A percentile compares a stretch with the other conserved stretches of the same genome.
These are phyloP conservation scores for Neckera pumila DNA, from an alignment of 225 moss, liverwort and hornwort genomes.

Conservation along the genomic window DNA sequence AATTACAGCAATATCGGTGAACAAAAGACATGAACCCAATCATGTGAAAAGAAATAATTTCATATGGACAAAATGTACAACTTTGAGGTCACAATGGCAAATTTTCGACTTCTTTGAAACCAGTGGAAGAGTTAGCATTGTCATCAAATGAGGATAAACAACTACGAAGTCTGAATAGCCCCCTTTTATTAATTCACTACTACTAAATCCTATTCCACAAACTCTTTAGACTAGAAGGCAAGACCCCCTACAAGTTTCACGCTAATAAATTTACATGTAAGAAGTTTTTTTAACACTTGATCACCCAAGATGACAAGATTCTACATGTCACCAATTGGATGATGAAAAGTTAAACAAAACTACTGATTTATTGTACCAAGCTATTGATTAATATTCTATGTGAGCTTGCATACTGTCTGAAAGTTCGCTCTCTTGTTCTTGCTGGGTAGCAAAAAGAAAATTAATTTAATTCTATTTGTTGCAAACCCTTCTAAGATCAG, in stretches of 20 bases:
- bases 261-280: background rate
- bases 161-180: background rate
- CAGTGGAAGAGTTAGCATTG: rapidly evolving
- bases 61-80: background rate
- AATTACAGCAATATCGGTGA: background rate
- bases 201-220: background rate
- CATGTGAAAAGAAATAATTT: background rate
- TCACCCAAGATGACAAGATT: background rate
- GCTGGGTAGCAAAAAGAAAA: too few species aligned
- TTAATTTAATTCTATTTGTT: background rate
- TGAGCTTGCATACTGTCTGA: background rate
- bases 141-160: background rate
- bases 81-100: background rate
- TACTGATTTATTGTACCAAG: background rate
- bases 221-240: background rate
- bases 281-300: background rate
- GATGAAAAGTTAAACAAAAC: background rate
- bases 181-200: background rate
- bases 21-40: background rate
- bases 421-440: background rate
- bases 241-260: background rate
- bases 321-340: background rate
- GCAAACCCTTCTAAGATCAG: background rate
- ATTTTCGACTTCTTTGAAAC: too few species aligned
- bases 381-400: background rate